These are phyloP conservation scores for Sphaerulina musiva DNA, from an alignment of 2,329 filamentous ascomycete genomes.

Conservation along the genomic window DNA sequence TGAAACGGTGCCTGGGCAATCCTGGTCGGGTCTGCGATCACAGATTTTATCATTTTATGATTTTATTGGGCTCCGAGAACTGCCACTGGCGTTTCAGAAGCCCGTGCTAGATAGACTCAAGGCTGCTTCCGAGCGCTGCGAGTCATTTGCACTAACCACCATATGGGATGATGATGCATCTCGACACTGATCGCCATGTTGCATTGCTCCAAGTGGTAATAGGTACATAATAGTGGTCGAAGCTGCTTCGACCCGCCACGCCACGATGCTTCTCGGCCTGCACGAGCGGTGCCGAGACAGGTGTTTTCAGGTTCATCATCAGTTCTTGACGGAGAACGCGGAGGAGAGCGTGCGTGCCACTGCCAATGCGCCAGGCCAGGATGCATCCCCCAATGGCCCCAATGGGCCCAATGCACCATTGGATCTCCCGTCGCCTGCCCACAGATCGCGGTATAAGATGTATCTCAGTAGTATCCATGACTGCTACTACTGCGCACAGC, in stretches of 20 bases:
- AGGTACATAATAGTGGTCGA: background rate
- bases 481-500: background rate
- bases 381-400: too few species aligned
- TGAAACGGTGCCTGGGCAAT: constrained; percentile 1
- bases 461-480: background rate
- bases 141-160: constrained; percentile 2
- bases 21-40: background rate
- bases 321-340: too few species aligned
- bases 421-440: background rate
- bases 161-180: background rate
- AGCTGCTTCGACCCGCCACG: background rate
- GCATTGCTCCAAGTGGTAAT: background rate
- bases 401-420: too few species aligned
- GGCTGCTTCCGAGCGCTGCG: constrained; percentile 6
- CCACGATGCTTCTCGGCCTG: background rate
- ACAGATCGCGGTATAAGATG: background rate
- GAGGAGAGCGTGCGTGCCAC: too few species aligned
- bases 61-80: constrained; percentile 2
- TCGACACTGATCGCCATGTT: background rate
- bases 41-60: background rate
- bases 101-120: background rate
- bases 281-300: background rate
- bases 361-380: too few species aligned
- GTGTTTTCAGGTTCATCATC: background rate
- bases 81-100: background rate